These are phyloP conservation scores for Boletus patriciae DNA, from an alignment of 768 basidiomycete genomes.

Conservation along the genomic window DNA sequence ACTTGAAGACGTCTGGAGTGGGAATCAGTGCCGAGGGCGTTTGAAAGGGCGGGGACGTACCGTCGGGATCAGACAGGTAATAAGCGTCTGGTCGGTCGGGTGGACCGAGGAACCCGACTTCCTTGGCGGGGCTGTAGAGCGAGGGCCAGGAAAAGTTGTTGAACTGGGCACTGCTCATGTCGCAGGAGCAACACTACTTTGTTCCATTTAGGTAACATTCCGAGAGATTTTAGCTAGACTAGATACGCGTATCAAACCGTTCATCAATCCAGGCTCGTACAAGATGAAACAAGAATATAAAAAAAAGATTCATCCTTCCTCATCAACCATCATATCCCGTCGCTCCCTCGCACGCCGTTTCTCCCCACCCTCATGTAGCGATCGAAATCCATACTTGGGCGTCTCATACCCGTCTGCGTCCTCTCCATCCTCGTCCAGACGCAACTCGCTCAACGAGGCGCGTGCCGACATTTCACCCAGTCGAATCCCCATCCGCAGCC, in stretches of 20 bases:
- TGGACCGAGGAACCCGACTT: conserved; percentile 29
- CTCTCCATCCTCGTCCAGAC: conserved; percentile 23
- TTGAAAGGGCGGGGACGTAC: conserved; percentile 16
- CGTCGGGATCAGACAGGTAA: conserved; percentile 37
- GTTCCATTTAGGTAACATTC: neutral
- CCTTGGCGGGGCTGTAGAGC: conserved; percentile 39
- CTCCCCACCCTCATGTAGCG: conserved; percentile 5
- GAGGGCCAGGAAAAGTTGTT: conserved; percentile 36
- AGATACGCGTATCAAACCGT: neutral
- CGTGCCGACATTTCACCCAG: conserved; percentile 30
- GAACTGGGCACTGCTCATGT: conserved; percentile 11
- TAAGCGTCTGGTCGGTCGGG: conserved; percentile 34
- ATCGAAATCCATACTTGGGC: conserved; percentile 17
- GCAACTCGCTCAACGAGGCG: conserved; percentile 32
- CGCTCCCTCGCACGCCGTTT: conserved; percentile 8
- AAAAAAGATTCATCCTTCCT: conserved; percentile 10
- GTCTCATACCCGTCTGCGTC: conserved; percentile 20
- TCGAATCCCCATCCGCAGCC: conserved; percentile 25
- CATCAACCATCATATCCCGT: conserved; percentile 18
- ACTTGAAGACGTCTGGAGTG: conserved; percentile 41
- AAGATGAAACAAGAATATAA: neutral
- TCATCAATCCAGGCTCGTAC: neutral
- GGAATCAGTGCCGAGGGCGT: neutral
- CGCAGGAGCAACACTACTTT: neutral
- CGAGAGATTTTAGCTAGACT: neutral